phyloP scores from a whole-genome alignment of 2,329 filamentous ascomycete genomes.

The Chrysosporium keratinophilum region DNA sequence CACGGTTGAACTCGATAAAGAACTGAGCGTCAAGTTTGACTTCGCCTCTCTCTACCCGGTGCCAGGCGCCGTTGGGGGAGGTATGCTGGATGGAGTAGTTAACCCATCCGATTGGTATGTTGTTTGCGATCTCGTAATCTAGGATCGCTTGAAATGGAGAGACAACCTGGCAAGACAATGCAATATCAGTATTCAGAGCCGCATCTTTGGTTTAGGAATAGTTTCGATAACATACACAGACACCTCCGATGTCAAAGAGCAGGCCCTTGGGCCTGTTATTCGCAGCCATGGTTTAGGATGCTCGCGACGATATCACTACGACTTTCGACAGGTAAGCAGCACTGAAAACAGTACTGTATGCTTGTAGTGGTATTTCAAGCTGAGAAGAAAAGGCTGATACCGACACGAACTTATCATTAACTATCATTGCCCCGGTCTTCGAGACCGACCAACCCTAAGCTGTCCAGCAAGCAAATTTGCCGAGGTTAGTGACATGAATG shows the following conservation, averaged over 20 bases:
- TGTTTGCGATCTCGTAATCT: slow-evolving; percentile 68
- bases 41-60: slow-evolving; percentile 73
- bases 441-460: too few relatives aligned
- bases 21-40: slow-evolving; percentile 64
- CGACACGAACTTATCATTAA: too few relatives aligned
- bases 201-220: not conserved
- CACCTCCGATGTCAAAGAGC: slow-evolving; percentile 91
- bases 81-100: slow-evolving; percentile 79
- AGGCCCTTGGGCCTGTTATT: slow-evolving; percentile 56
- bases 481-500: not conserved
- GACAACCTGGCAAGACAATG: slow-evolving; percentile 50
- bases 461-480: not conserved
- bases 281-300: slow-evolving; percentile 28
- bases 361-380: not conserved
- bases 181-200: not conserved
- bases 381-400: not conserved
- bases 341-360: not conserved
- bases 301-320: not conserved
- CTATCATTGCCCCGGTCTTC: too few relatives aligned
- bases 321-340: not conserved
- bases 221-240: slow-evolving; percentile 61
- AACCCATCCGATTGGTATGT: slow-evolving; percentile 78
- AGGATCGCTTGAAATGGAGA: slow-evolving; percentile 90
- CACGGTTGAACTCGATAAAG: slow-evolving; percentile 63
- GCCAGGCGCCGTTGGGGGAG: slow-evolving; percentile 73